Percentiles rank a stretch among this genome's conserved stretches.
phyloP scores from a whole-genome alignment of 164 flowering plant species.

The Nymphaea thermarum region DNA sequence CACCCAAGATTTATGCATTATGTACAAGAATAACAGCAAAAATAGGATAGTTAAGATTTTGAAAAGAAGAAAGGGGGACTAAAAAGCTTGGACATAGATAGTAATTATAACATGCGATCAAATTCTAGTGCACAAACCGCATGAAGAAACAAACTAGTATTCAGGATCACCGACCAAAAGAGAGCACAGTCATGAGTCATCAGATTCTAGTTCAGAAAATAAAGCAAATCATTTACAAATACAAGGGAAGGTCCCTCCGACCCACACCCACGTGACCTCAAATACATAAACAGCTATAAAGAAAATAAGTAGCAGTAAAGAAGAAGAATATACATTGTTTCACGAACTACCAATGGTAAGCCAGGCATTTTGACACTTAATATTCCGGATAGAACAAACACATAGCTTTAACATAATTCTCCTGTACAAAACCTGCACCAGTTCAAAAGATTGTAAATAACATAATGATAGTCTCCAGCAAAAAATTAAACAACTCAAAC shows the following conservation, averaged over 20 bases:
- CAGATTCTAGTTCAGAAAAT: neutral
- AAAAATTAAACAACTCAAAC: neutral
- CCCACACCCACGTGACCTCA: neutral
- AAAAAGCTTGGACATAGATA: neutral
- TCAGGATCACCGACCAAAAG: neutral
- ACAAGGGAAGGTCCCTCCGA: neutral
- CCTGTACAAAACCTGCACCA: neutral
- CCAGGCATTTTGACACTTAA: conserved; percentile 17
- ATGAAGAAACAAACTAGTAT: neutral
- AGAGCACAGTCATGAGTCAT: neutral
- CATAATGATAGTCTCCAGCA: too few species aligned
- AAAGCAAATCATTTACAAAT: neutral
- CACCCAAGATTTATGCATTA: conserved; percentile 23
- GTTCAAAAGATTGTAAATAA: neutral
- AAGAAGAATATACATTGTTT: conserved; percentile 14
- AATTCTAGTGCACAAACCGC: too few species aligned
- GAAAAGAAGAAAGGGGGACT: conserved; percentile 3
- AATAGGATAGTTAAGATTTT: conserved; percentile 3
- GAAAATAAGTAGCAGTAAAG: neutral
- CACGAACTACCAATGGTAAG: conserved; percentile 23
- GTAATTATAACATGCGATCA: neutral
- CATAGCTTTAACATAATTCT: conserved; percentile 5
- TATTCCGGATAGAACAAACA: conserved; percentile 7
- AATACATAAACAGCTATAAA: neutral
- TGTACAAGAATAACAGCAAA: neutral